A percentile compares a stretch with the other conserved stretches of the same genome.
phyloP scores from a whole-genome alignment of 2,329 filamentous ascomycete species.

The Gyromitra esculenta region DNA sequence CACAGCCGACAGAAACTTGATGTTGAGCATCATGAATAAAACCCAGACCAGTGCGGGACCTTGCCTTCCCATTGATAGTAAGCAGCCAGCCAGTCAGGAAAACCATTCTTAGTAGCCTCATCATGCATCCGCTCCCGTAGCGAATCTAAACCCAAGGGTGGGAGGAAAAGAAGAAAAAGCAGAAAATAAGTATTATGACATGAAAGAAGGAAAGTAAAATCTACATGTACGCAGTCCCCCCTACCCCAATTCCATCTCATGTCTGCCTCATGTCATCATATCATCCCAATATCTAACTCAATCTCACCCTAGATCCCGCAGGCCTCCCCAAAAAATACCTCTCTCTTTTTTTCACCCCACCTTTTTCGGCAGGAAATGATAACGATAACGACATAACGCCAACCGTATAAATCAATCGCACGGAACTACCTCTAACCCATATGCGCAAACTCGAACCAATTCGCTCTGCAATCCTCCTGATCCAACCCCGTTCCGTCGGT shows the following conservation, averaged over 20 bases:
- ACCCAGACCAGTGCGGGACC: no score
- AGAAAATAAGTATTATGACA: slow-evolving; percentile 26
- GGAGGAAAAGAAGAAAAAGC: background rate
- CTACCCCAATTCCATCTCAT: background rate
- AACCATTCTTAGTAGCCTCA: background rate
- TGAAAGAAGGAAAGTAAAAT: slow-evolving; percentile 24
- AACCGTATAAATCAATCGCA: background rate
- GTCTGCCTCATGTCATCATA: background rate
- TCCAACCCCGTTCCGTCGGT: slow-evolving; percentile 85
- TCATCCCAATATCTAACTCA: background rate
- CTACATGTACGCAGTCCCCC: slow-evolving; percentile 1
- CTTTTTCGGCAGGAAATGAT: slow-evolving; percentile 24
- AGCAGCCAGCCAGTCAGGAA: background rate
- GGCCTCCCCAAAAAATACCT: background rate
- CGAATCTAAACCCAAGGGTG: background rate
- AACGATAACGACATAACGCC: slow-evolving; percentile 19
- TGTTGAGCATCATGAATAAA: no score
- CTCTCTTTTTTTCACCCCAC: background rate
- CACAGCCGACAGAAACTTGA: background rate
- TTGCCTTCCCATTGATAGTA: no score
- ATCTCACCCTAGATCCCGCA: no score
- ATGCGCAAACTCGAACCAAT: slow-evolving; percentile 96
- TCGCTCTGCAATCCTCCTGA: slow-evolving; percentile 91
- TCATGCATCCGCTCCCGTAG: background rate
- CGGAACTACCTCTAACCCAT: slow-evolving; percentile 69